A percentile compares a stretch with the other conserved stretches of the same genome.
These are phyloP conservation scores for Botrytis squamosa DNA, from an alignment of 2,329 filamentous ascomycete genomes.

Conservation along the genomic window DNA sequence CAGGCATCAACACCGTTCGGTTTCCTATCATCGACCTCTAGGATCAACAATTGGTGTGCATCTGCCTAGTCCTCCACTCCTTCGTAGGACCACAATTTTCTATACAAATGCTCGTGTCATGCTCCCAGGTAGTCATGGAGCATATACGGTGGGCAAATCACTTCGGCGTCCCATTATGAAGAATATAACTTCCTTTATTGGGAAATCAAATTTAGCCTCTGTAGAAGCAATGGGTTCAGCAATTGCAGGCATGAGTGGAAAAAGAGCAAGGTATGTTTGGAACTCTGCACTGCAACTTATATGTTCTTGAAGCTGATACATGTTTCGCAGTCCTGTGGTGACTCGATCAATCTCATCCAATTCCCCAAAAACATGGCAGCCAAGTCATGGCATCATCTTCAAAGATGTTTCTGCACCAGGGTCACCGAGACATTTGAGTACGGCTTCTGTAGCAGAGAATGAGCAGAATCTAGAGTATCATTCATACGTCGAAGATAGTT, in stretches of 20 bases:
- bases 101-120: slow-evolving; percentile 33
- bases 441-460: slow-evolving; percentile 21
- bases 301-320: background rate
- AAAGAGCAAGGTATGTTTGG: slow-evolving; percentile 28
- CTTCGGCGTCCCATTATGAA: slow-evolving; percentile 31
- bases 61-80: slow-evolving; percentile 3
- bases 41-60: slow-evolving; percentile 10
- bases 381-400: slow-evolving; percentile 44
- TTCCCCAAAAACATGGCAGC: slow-evolving; percentile 40
- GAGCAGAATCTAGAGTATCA: slow-evolving; percentile 28
- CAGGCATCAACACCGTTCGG: slow-evolving; percentile 2
- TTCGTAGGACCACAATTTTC: slow-evolving; percentile 13
- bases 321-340: background rate
- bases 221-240: slow-evolving; percentile 29
- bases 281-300: background rate
- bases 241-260: slow-evolving; percentile 21
- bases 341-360: slow-evolving; percentile 19
- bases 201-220: slow-evolving; percentile 22
- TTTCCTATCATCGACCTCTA: background rate
- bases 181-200: slow-evolving; percentile 29
- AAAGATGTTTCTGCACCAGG: slow-evolving; percentile 24
- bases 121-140: slow-evolving; percentile 40
- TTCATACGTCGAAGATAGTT: slow-evolving; percentile 30
- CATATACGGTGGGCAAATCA: slow-evolving; percentile 36
- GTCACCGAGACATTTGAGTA: slow-evolving; percentile 28